Base-by-base conservation (phyloP, 2,329 filamentous ascomycete species). In the Aureobasidium musti region DNA sequence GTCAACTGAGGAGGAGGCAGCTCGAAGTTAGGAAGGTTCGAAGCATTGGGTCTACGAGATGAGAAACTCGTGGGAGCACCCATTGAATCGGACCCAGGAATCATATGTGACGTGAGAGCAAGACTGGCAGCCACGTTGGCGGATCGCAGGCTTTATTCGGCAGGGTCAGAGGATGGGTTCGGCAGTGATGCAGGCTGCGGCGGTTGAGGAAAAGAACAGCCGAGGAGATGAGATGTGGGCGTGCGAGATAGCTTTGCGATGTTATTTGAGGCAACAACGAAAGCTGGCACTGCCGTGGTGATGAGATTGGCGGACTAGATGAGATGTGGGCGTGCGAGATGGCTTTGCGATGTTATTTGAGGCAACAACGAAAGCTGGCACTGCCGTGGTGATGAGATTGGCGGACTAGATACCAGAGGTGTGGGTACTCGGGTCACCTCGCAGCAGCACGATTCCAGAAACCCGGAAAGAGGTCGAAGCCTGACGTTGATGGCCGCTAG, bases 1-100 rank as follows among this genome's bases (percentile, higher is more conserved):
- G 76, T 78, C 73, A 84, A 80, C 60, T 85, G 83, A 71, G 87
- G 87, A 64, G 88, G 86, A 70, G 87, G 86, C 60, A 91, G 84
- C 74, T 90, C 87, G 74, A 91, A 91, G 71, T 79, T 84, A 67
- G 89, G 89, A 69, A 92, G 83, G 72, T 85, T 84, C 67, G 85
- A 86, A 69, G 89, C 87, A 74, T 89, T 89, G 74, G 87, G 86
- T 77, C 89, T 86, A 73, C 90, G 86, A 77, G 88, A 84, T 71
- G 88, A 86, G 76, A 92, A 87, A 80, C 89, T 89, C 75, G 84
- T 82, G 72, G 85, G 82, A 73, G 82, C 81, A 77, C 83, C 83
- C 80, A 88, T 83, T 76, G 81, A 80, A 77, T 88, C 85, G 74
- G 86, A 78, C 75, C 83, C 82, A 76, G 84, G 80, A 79, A 86